Evolutionary conservation across 192 early-diverging fungal genomes (phyloP).

Genomic region (Podila epigama): DNA sequence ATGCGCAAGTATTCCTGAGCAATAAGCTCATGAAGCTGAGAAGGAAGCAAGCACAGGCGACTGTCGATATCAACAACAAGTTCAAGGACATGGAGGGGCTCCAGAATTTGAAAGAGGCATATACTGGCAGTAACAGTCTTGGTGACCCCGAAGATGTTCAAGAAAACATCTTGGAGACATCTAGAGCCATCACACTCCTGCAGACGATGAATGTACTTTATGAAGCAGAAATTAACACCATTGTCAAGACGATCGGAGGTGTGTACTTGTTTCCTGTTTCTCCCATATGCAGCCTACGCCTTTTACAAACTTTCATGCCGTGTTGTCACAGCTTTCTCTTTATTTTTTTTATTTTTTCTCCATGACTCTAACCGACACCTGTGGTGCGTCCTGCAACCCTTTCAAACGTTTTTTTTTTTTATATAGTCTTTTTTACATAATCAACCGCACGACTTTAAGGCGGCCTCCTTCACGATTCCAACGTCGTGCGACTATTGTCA

Average conservation of each 20-base stretch:
- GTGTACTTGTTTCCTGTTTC: neutral
- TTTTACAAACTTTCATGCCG: neutral
- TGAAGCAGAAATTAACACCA: slow-evolving; percentile 68
- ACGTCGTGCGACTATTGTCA: slow-evolving; percentile 79
- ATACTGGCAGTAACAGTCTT: slow-evolving; percentile 52
- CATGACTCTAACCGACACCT: no score
- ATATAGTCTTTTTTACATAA: slow-evolving; percentile 60
- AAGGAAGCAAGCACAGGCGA: slow-evolving; percentile 55
- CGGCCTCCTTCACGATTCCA: slow-evolving; percentile 75
- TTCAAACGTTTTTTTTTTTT: neutral
- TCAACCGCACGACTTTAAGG: slow-evolving; percentile 71
- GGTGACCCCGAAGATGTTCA: slow-evolving; percentile 69
- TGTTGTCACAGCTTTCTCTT: neutral
- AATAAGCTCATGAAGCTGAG: slow-evolving; percentile 71
- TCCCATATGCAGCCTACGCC: no score
- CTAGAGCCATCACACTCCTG: slow-evolving; percentile 60
- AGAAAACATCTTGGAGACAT: slow-evolving; percentile 62
- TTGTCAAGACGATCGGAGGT: slow-evolving; percentile 73
- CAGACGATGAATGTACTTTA: slow-evolving; percentile 52
- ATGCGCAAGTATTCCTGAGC: slow-evolving; percentile 64
- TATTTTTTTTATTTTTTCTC: no score
- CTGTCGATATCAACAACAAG: slow-evolving; percentile 56
- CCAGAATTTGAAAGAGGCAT: slow-evolving; percentile 56
- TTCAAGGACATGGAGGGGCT: slow-evolving; percentile 61
- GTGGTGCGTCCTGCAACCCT: no score